Evolutionary conservation across 148 eudicot genomes (phyloP).

Genomic region (Rheum nobile): DNA sequence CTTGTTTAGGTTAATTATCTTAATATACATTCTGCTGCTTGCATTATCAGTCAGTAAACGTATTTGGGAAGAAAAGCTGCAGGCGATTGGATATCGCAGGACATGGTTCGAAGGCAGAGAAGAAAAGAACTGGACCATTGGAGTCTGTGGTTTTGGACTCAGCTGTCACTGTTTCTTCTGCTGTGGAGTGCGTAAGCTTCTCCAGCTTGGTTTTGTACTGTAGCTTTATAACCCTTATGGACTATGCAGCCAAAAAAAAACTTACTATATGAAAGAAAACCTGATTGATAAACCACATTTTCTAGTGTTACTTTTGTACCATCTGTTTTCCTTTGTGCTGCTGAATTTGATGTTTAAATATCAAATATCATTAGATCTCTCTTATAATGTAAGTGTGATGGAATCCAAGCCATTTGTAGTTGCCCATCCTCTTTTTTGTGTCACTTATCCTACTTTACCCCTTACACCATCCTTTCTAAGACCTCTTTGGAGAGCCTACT

Average conservation of each 20-base stretch:
- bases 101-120: conserved; percentile 39
- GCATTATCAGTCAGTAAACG: conserved; percentile 45
- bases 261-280: not conserved
- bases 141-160: conserved; percentile 76
- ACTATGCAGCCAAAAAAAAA: not conserved
- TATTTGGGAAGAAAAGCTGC: conserved; percentile 32
- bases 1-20: not conserved
- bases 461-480: not conserved
- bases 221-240: not conserved
- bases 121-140: conserved; percentile 68
- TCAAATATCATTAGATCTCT: not conserved
- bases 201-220: conserved; percentile 7
- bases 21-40: not conserved
- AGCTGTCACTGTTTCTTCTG: conserved; percentile 69
- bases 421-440: not conserved
- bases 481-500: not conserved
- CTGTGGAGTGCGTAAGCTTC: conserved; percentile 70
- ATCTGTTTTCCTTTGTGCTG: not conserved
- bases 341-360: not conserved
- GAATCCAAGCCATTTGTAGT: not conserved
- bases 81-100: conserved; percentile 58
- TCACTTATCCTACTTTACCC: not conserved
- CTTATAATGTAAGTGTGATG: not conserved
- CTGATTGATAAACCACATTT: not conserved
- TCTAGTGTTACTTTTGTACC: not conserved